These are phyloP conservation scores for Fusarium pilosicola DNA, from an alignment of 2,329 filamentous ascomycete genomes.

Conservation along the genomic window DNA sequence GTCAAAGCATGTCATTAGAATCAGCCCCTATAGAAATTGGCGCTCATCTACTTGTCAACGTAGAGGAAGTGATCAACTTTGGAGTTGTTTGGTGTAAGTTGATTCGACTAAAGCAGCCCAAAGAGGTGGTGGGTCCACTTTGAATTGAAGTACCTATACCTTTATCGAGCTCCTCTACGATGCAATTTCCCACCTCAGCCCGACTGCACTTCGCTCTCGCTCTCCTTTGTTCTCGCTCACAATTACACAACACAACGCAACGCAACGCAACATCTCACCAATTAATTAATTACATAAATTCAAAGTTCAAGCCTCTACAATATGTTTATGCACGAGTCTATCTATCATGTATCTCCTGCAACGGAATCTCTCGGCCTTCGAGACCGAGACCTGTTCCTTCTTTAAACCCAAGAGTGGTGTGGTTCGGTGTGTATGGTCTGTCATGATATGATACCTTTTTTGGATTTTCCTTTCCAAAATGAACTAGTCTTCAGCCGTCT, in stretches of 20 bases:
- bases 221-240: constrained; percentile 2
- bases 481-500: constrained; percentile 2
- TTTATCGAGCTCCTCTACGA: neutral
- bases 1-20: too few species aligned
- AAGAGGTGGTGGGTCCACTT: constrained; percentile 25
- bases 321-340: constrained; percentile 22
- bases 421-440: neutral
- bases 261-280: neutral
- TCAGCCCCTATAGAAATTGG: neutral
- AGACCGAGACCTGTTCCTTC: constrained; percentile 14
- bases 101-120: constrained; percentile 11
- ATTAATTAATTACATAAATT: neutral
- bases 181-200: neutral
- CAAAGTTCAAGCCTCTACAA: neutral
- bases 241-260: neutral
- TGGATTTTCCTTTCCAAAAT: constrained; percentile 22
- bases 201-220: neutral
- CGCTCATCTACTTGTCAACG: neutral
- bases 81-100: constrained; percentile 16
- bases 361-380: neutral
- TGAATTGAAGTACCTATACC: too few species aligned
- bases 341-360: constrained; percentile 14
- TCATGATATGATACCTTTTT: constrained; percentile 12
- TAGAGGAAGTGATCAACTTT: constrained; percentile 8
- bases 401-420: constrained; percentile 26